Conservation (phyloP, 257 asterid species). For the Nicotiana noctiflora region DNA sequence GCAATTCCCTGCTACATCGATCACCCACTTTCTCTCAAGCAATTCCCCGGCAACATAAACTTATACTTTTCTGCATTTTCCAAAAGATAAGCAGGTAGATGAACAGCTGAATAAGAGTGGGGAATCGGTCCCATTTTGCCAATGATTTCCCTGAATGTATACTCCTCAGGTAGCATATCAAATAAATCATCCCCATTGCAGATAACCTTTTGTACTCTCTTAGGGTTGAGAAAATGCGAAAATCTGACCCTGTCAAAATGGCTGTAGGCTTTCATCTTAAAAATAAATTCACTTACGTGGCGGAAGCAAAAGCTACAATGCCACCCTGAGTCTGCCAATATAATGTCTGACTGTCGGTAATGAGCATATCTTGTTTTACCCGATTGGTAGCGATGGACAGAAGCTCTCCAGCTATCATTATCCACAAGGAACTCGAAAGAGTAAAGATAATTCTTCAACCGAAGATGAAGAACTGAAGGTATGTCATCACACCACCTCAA, state of each 20-base stretch:
- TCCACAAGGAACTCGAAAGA: conserved; percentile 73
- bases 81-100: conserved; percentile 70
- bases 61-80: conserved; percentile 59
- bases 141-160: conserved; percentile 65
- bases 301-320: conserved; percentile 87
- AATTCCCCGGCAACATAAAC: conserved; percentile 69
- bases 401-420: conserved; percentile 78
- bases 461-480: conserved; percentile 70
- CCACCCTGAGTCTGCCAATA: conserved; percentile 73
- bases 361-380: conserved; percentile 82
- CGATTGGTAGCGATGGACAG: conserved; percentile 53
- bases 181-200: conserved; percentile 71
- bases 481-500: conserved; percentile 74
- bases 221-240: conserved; percentile 55
- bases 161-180: conserved; percentile 90
- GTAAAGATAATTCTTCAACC: conserved; percentile 61
- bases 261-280: conserved; percentile 81
- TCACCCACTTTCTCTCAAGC: conserved; percentile 61
- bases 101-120: conserved; percentile 72
- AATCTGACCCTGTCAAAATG: conserved; percentile 72
- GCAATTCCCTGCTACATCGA: conserved; percentile 6
- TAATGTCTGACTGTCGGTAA: conserved; percentile 60
- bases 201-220: conserved; percentile 62
- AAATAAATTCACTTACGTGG: conserved; percentile 48
- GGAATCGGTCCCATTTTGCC: conserved; percentile 84